phyloP scores from a whole-genome alignment of 768 basidiomycete genomes.

The Suillus occidentalis region DNA sequence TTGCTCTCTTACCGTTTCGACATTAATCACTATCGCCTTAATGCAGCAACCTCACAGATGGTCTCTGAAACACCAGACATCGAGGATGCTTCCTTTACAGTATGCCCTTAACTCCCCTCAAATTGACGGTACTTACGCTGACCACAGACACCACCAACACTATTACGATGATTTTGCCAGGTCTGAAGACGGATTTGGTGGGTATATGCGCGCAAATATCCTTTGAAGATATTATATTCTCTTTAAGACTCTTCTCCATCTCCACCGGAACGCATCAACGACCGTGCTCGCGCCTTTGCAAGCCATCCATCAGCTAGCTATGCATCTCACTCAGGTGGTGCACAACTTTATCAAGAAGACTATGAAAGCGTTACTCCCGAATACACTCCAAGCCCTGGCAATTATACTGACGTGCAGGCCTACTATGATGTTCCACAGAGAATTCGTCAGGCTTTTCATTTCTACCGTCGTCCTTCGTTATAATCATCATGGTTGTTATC shows the following conservation, averaged over 20 bases:
- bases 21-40: neutral
- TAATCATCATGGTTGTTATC: neutral
- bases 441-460: neutral
- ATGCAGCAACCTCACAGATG: neutral
- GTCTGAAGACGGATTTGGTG: constrained; percentile 19
- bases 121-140: neutral
- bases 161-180: constrained; percentile 5
- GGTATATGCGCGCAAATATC: constrained; percentile 24
- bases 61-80: neutral
- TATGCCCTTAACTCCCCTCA: neutral
- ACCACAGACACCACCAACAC: constrained; percentile 8
- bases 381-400: neutral
- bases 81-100: neutral
- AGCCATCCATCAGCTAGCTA: neutral
- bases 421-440: neutral
- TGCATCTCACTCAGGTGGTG: neutral
- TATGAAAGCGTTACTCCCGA: neutral
- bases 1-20: neutral
- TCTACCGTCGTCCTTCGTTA: neutral
- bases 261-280: constrained; percentile 27
- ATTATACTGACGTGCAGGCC: neutral
- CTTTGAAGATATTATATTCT: constrained; percentile 19
- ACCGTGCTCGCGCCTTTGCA: neutral
- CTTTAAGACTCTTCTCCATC: constrained; percentile 37
- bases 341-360: neutral